phyloP scores from a whole-genome alignment of 1,284 basidiomycete genomes.

The Trichosporon coremiiforme region DNA sequence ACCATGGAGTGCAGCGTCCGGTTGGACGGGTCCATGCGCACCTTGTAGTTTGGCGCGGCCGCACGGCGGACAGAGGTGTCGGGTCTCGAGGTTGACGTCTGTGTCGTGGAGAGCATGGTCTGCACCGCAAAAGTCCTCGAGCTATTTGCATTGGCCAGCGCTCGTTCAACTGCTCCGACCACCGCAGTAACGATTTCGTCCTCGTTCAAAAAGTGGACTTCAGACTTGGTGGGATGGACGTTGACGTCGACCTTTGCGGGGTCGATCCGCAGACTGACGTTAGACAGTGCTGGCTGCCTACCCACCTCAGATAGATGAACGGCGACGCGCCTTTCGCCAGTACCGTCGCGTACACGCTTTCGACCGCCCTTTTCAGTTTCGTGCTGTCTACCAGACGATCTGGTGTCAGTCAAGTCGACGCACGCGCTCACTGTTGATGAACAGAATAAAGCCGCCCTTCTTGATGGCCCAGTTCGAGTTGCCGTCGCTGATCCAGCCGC shows the following conservation, averaged over 20 bases:
- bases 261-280: conserved; percentile 72
- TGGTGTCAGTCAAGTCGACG: conserved; percentile 48
- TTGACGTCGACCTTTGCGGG: conserved; percentile 93
- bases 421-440: conserved; percentile 86
- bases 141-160: conserved; percentile 68
- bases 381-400: conserved; percentile 92
- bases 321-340: conserved; percentile 90
- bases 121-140: conserved; percentile 80
- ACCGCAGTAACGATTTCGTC: conserved; percentile 82
- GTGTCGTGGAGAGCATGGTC: no score
- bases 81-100: neutral
- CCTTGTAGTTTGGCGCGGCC: conserved; percentile 77
- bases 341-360: conserved; percentile 79
- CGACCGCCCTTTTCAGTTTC: conserved; percentile 82
- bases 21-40: conserved; percentile 83
- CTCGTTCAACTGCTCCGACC: conserved; percentile 68
- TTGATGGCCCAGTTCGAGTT: conserved; percentile 77
- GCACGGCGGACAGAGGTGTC: neutral
- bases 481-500: conserved; percentile 78
- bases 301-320: conserved; percentile 87
- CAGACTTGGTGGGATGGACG: conserved; percentile 96
- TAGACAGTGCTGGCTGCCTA: neutral
- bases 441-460: conserved; percentile 72
- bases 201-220: conserved; percentile 93
- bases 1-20: conserved; percentile 95